These are phyloP conservation scores for Pistacia atlantica DNA, from an alignment of 345 rosid species.

Conservation along the genomic window DNA sequence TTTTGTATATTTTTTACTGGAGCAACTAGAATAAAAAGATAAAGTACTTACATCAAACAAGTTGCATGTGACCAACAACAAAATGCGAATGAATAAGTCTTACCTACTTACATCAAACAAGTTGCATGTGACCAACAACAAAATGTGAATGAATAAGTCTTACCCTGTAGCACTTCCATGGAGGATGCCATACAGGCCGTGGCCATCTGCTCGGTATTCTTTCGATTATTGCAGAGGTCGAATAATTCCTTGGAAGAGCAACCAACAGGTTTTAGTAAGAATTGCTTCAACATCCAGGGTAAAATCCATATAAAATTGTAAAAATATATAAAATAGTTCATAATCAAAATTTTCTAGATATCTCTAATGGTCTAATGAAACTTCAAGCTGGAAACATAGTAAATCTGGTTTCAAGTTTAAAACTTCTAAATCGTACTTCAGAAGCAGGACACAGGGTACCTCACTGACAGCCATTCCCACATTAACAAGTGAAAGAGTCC, in stretches of 20 bases:
- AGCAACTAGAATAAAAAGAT: background rate
- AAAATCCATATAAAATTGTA: background rate
- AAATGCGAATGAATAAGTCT: conserved; percentile 1
- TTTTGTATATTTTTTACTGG: background rate
- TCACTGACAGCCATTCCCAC: background rate
- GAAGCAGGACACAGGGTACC: background rate
- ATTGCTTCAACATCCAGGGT: background rate
- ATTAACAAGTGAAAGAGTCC: background rate
- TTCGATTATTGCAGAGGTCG: conserved; percentile 90
- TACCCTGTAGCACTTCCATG: conserved; percentile 99
- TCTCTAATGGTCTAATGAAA: too few relatives aligned
- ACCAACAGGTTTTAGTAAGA: conserved; percentile 7
- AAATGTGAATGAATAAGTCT: conserved; percentile 2
- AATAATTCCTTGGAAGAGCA: conserved; percentile 51
- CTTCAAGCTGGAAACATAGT: background rate
- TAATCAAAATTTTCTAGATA: background rate
- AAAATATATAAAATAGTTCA: background rate
- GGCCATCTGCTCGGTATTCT: conserved; percentile 99
- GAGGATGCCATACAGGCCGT: conserved; percentile 94
- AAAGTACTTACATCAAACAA: background rate
- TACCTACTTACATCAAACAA: conserved; percentile 32
- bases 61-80: conserved; percentile 4
- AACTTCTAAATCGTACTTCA: background rate
- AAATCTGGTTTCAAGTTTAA: background rate
- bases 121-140: conserved; percentile 4